Evolutionary conservation across 495 filamentous ascomycete species (phyloP), one percentile per base, ranked within the genome.

Genomic region (Coniosporium apollinis): DNA sequence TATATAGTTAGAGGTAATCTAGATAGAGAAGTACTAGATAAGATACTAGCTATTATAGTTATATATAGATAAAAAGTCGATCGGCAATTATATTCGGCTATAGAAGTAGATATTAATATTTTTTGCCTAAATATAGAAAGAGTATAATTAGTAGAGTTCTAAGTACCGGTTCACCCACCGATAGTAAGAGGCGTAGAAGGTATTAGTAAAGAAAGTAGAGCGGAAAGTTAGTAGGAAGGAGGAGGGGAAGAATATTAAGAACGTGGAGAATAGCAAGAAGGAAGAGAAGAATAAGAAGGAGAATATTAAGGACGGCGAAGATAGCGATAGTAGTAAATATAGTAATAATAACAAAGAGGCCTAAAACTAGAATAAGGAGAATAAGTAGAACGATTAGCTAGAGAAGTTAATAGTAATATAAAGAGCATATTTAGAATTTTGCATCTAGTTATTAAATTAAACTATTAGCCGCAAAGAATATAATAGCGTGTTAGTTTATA

Each of bases 101-200:
- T 44, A 22, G 36, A 34, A 44, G 41, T 26, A 44, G 5, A 35
- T 44, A 19, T 34, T 44, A 30, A 44, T 44, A 19, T 44, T 44
- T 44, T 44, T 44, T 30, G 37, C 28, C 5, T 20, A 24, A 4
- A 43, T 22, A 6, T 28, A 43, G 22, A 19, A 26, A 15, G 29
- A 18, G 17, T 14, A 44, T 28, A 28, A 30, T 14, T 44, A 19
- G 30, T 28, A 31, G 3, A 44, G 41, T 31, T 37, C 22, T 3
- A 28, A 18, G 26, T 39, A 44, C 24, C n/a, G 22, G 18, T 44
- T 44, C 31, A 44, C 16, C 29, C n/a, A 26, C 8, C 10, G 31
- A 22, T 19, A 44, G 34, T 9, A 13, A 9, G 22, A 14, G 20
- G 20, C n/a, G n/a, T 37, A 13, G 24, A 13, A 26, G 24, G 24